Conservation (phyloP, 2,329 filamentous ascomycete genomes). For the Beauveria scarabaeidicola region DNA sequence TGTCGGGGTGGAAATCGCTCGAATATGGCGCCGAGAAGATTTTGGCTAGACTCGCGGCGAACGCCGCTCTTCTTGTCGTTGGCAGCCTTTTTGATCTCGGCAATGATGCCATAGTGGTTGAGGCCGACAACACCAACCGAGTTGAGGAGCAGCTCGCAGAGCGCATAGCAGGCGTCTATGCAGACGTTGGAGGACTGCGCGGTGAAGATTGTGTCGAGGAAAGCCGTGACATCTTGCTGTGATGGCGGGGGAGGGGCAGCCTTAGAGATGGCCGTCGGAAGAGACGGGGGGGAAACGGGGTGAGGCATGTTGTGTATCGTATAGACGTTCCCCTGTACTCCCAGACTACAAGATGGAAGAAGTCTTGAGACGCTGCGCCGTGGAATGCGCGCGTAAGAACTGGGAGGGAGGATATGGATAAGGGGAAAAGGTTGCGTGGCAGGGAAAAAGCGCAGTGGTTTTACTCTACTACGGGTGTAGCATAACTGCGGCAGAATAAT, state of each 20-base stretch:
- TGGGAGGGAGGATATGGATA: slow-evolving; percentile 3
- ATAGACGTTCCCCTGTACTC: neutral
- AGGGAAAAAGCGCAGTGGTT: slow-evolving; percentile 1
- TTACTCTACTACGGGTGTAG: neutral
- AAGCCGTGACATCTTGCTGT: slow-evolving; percentile 54
- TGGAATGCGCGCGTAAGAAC: slow-evolving; percentile 3
- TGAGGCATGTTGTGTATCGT: slow-evolving; percentile 34
- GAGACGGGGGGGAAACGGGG: slow-evolving; percentile 36
- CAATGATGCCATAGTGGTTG: slow-evolving; percentile 43
- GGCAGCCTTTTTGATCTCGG: slow-evolving; percentile 62
- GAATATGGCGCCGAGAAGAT: slow-evolving; percentile 86
- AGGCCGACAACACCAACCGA: slow-evolving; percentile 47
- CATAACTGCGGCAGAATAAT: slow-evolving; percentile 2
- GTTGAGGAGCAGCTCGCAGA: slow-evolving; percentile 51
- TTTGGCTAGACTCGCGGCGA: slow-evolving; percentile 84
- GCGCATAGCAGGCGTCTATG: slow-evolving; percentile 53
- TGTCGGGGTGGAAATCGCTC: slow-evolving; percentile 77
- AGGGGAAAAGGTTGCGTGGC: slow-evolving; percentile 5
- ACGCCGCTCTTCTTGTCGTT: slow-evolving; percentile 87
- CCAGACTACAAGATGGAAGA: neutral
- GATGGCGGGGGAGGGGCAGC: slow-evolving; percentile 49
- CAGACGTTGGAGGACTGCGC: slow-evolving; percentile 61
- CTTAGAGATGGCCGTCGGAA: slow-evolving; percentile 36
- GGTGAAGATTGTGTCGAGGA: slow-evolving; percentile 60
- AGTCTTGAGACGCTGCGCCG: slow-evolving; percentile 10